Evolutionary conservation across 768 basidiomycete species (phyloP), one percentile per base, ranked within the genome.

Genomic region (Kwoniella botswanensis): DNA sequence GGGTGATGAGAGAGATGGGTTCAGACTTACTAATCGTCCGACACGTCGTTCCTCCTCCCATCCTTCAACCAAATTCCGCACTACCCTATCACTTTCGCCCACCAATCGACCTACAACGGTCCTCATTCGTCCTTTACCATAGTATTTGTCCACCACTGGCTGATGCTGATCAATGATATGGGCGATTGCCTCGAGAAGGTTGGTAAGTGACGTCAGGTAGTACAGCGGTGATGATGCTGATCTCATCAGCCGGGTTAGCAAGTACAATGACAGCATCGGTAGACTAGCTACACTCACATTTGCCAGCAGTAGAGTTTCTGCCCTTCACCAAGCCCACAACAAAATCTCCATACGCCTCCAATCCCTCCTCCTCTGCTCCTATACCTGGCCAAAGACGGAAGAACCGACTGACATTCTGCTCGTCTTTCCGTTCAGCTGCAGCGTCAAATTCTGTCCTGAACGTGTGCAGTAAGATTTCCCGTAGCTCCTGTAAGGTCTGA

Each of bases 121-220:
- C 53, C 86, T 85, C 96, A 98, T 98, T 82, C 91, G 91, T 0
- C 93, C 92, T 10, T 83, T 76, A 0, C 97, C 97, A 77, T 99
- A 99, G 84, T 99, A 98, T 84, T 97, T 98, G 80, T 98, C 96
- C 0, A 99, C 95, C 4, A 99, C 89, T 2, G 94, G 93, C 75
- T 97, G 96, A 80, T 99, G 97, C 79, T 99, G 97, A 77, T 96
- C 94, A 22, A 99, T 90, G 73, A 99, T 94, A 86, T 93, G 89
- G 0, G 95, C 97, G 62, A 99, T 91, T 67, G 91, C 92, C 84
- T 99, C 97, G 75, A 98, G 94, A 1, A 99, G 87, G 6, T 93
- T 90, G 2, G 96, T 98, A 65, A 99, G 85, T 12, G 90, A 88
- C 2, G 93, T 90, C 73, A 97, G 89, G 81, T 93, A 98, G 84